These are phyloP conservation scores for Trichoderma erinaceum DNA, from an alignment of 495 filamentous ascomycete genomes.

Conservation along the genomic window DNA sequence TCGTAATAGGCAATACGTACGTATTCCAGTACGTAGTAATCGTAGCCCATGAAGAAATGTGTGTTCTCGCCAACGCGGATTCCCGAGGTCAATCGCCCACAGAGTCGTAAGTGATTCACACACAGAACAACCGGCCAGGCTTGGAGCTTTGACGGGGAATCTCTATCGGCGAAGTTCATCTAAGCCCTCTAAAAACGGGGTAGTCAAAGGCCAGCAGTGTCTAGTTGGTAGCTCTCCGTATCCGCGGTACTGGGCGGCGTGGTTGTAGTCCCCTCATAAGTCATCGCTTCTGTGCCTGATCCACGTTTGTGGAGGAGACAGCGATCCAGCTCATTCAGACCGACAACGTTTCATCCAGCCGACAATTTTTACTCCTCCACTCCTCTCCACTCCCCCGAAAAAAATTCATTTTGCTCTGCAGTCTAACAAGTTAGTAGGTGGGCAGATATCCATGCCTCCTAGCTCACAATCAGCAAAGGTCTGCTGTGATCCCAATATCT, in stretches of 20 bases:
- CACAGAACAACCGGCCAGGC: too few relatives aligned
- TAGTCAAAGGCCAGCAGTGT: background rate
- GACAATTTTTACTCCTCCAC: background rate
- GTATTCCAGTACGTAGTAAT: too few relatives aligned
- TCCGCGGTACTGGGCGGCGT: background rate
- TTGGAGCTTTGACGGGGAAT: too few relatives aligned
- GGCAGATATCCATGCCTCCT: background rate
- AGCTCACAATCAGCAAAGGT: background rate
- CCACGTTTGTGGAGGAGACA: slow-evolving; percentile 7
- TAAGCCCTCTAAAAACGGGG: too few relatives aligned
- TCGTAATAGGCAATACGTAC: too few relatives aligned
- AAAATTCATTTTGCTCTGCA: background rate
- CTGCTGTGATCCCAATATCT: background rate
- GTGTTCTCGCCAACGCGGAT: too few relatives aligned
- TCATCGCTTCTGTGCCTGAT: slow-evolving; percentile 10
- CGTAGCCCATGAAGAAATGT: too few relatives aligned
- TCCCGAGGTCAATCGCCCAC: too few relatives aligned
- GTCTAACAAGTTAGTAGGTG: slow-evolving; percentile 5
- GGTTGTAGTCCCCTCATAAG: background rate
- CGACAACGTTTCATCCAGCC: slow-evolving; percentile 11
- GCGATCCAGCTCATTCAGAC: background rate
- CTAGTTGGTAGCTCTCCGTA: too few relatives aligned
- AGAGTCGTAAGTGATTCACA: too few relatives aligned
- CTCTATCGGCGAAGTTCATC: too few relatives aligned
- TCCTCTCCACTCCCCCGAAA: background rate